Percentiles rank a stretch among this genome's conserved stretches.
These are phyloP conservation scores for Blastobotrys indianensis DNA, from an alignment of 1,139 yeast genomes.

Conservation along the genomic window DNA sequence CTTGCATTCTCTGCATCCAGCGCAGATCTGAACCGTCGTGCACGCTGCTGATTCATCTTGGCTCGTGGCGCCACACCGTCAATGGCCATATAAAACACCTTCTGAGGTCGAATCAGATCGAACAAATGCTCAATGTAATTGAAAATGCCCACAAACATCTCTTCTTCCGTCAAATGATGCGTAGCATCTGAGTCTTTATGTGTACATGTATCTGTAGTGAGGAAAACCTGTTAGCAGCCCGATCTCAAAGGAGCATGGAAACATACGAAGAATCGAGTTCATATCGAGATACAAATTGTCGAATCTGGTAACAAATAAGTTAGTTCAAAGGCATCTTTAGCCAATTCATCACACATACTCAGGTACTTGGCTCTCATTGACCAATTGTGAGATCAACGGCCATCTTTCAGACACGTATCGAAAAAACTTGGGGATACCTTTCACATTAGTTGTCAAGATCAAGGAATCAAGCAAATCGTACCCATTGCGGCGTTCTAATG, in stretches of 20 bases:
- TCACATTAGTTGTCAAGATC: background rate
- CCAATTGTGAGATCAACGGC: slow-evolving; percentile 89
- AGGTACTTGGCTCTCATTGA: slow-evolving; percentile 80
- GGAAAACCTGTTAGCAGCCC: slow-evolving; percentile 3
- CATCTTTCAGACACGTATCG: slow-evolving; percentile 98
- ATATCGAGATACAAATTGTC: slow-evolving; percentile 93
- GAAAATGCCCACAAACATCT: slow-evolving; percentile 88
- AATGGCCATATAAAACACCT: slow-evolving; percentile 92
- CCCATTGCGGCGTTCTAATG: slow-evolving; percentile 3
- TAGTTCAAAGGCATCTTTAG: slow-evolving; percentile 1
- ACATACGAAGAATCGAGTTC: slow-evolving; percentile 79
- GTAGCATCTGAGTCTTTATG: slow-evolving; percentile 54
- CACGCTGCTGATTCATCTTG: slow-evolving; percentile 97
- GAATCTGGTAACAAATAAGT: slow-evolving; percentile 39
- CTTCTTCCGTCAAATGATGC: slow-evolving; percentile 65
- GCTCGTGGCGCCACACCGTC: slow-evolving; percentile 99
- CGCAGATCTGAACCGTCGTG: slow-evolving; percentile 94
- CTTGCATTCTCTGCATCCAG: slow-evolving; percentile 67
- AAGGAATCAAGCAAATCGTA: background rate
- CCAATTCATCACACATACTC: slow-evolving; percentile 41
- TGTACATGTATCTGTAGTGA: slow-evolving; percentile 40
- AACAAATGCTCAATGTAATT: slow-evolving; percentile 92
- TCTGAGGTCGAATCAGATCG: slow-evolving; percentile 76
- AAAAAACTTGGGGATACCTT: slow-evolving; percentile 93
- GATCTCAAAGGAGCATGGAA: background rate